Evolutionary conservation across 768 basidiomycete species (phyloP).

Genomic region (Suillus fuscotomentosus): DNA sequence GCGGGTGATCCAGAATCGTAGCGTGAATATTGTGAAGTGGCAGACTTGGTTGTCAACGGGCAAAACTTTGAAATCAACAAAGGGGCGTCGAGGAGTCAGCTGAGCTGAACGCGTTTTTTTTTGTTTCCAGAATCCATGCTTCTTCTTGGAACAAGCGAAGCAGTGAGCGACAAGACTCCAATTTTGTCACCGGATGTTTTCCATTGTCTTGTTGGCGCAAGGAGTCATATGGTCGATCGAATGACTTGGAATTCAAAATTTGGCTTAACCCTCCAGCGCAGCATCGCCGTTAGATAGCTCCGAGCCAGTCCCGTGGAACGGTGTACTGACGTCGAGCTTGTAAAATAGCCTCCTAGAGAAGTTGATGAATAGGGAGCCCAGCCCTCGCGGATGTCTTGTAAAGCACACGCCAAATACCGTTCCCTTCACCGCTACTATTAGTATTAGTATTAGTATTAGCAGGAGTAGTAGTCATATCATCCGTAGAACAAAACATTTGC

Average conservation of each 20-base stretch:
- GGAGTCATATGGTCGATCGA: neutral
- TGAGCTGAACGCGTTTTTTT: neutral
- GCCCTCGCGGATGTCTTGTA: too few species aligned
- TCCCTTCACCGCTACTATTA: neutral
- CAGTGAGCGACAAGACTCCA: neutral
- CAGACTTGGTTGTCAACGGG: neutral
- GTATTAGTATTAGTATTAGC: neutral
- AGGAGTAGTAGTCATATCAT: neutral
- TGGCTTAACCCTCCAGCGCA: neutral
- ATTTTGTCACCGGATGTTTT: neutral
- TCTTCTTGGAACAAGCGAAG: neutral
- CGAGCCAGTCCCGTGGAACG: neutral
- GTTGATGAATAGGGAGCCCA: neutral
- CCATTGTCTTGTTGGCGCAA: neutral
- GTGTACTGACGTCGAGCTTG: neutral
- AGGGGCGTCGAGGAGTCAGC: neutral
- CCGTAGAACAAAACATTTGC: neutral
- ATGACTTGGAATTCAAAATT: neutral
- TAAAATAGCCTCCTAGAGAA: neutral
- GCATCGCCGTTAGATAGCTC: neutral
- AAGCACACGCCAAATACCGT: neutral
- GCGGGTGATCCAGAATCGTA: neutral
- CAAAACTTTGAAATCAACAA: neutral
- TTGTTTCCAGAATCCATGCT: neutral
- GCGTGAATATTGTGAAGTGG: neutral